These are phyloP conservation scores for Metarhizium guizhouense DNA, from an alignment of 2,329 filamentous ascomycete genomes.

Conservation along the genomic window DNA sequence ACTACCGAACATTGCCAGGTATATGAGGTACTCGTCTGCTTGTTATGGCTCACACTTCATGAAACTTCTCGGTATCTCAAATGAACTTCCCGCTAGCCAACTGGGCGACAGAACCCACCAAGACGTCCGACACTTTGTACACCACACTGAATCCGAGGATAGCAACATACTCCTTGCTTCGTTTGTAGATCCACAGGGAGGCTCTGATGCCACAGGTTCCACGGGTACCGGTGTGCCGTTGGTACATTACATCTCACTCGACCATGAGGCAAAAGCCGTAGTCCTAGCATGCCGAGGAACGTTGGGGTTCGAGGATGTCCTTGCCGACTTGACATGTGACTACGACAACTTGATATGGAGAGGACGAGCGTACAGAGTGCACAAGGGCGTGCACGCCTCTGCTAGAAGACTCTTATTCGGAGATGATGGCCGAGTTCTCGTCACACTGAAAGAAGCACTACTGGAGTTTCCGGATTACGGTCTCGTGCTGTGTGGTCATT, in stretches of 20 bases:
- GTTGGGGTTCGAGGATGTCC: constrained; percentile 62
- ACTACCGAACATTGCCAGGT: constrained; percentile 52
- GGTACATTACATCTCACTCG: constrained; percentile 64
- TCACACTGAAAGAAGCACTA: constrained; percentile 56
- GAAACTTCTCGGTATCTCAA: constrained; percentile 52
- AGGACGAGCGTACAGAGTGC: constrained; percentile 57
- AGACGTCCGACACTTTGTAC: constrained; percentile 54
- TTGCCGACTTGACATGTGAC: constrained; percentile 67
- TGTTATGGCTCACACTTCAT: constrained; percentile 57
- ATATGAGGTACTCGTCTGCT: constrained; percentile 58
- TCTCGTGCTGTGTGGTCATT: constrained; percentile 61
- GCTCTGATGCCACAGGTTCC: constrained; percentile 54
- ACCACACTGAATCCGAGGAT: constrained; percentile 50
- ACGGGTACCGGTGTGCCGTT: constrained; percentile 59
- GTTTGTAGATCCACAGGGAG: constrained; percentile 60
- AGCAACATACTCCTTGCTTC: constrained; percentile 58
- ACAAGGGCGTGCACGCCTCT: constrained; percentile 67
- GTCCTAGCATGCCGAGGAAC: constrained; percentile 67
- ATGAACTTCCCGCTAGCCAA: constrained; percentile 34
- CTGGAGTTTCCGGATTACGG: constrained; percentile 61
- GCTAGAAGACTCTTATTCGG: constrained; percentile 59
- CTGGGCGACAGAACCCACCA: constrained; percentile 42
- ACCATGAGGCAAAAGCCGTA: constrained; percentile 62
- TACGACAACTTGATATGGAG: constrained; percentile 59
- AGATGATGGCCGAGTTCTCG: constrained; percentile 56